These are phyloP conservation scores for Floccularia luteovirens DNA, from an alignment of 768 basidiomycete genomes.

Conservation along the genomic window DNA sequence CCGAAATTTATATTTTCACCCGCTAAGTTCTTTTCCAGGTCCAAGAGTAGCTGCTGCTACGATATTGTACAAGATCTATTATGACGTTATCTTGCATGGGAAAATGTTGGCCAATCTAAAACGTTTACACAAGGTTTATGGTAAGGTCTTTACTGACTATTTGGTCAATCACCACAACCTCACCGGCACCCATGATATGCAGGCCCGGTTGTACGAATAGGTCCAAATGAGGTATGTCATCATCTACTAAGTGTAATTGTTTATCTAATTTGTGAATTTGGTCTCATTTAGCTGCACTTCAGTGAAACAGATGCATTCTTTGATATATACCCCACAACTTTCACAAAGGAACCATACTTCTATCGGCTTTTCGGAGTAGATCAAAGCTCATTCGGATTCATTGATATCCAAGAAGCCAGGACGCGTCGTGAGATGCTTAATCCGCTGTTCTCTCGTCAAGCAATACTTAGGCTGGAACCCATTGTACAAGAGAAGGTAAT, in stretches of 20 bases:
- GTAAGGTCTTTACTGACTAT: no score
- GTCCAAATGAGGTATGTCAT: no score
- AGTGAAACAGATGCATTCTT: conserved; percentile 23
- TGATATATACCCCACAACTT: no score
- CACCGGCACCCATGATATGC: no score
- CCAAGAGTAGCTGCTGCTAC: not conserved
- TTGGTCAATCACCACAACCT: no score
- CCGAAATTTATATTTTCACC: conserved; percentile 1
- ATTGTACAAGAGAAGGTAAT: conserved; percentile 22
- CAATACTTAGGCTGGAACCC: conserved; percentile 26
- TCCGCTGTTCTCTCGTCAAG: conserved; percentile 29
- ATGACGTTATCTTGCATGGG: not conserved
- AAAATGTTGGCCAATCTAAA: not conserved
- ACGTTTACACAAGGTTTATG: not conserved
- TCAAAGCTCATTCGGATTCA: conserved; percentile 26
- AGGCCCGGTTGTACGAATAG: no score
- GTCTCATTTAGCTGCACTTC: conserved; percentile 37
- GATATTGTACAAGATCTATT: not conserved
- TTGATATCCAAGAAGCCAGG: conserved; percentile 23
- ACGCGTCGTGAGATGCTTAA: conserved; percentile 20
- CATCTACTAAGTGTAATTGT: no score
- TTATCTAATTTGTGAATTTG: no score
- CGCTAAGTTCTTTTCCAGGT: not conserved
- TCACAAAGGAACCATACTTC: conserved; percentile 29
- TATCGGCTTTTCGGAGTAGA: conserved; percentile 28